Evolutionary conservation across 2,329 filamentous ascomycete genomes (phyloP).

Genomic region (Purpureocillium lavendulum): DNA sequence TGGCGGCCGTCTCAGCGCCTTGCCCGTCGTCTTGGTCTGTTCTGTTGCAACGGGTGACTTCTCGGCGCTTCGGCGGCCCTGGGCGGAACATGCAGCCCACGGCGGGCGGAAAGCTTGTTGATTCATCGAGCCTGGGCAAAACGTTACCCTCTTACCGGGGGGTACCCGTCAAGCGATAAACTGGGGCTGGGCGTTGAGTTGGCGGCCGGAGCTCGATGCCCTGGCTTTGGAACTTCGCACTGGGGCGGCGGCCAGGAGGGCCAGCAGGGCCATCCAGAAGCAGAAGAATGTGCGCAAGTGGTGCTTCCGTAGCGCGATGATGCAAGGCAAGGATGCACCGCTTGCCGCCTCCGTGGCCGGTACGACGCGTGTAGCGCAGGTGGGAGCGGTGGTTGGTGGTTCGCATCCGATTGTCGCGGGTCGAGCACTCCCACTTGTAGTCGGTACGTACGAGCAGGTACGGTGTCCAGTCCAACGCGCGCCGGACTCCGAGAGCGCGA

Average conservation of each 20-base stretch:
- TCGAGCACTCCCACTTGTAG: too few relatives aligned
- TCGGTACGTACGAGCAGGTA: too few relatives aligned
- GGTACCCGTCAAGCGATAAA: too few relatives aligned
- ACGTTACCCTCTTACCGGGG: too few relatives aligned
- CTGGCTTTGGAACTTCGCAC: too few relatives aligned
- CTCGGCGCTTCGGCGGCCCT: neutral
- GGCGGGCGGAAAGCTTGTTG: constrained; percentile 3
- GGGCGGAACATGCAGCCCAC: neutral
- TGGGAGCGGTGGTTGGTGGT: constrained; percentile 5
- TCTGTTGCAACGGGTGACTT: neutral
- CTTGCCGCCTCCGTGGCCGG: neutral
- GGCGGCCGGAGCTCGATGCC: too few relatives aligned
- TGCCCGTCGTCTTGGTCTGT: neutral
- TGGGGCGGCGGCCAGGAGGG: too few relatives aligned
- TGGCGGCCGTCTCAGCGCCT: too few relatives aligned
- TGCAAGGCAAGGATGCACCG: neutral
- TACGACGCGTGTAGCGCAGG: constrained; percentile 3
- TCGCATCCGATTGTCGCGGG: too few relatives aligned
- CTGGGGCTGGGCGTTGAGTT: too few relatives aligned
- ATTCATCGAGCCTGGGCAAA: neutral
- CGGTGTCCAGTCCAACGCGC: too few relatives aligned
- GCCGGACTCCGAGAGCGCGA: too few relatives aligned
- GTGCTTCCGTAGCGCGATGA: neutral
- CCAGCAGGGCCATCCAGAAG: neutral
- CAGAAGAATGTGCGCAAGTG: neutral